Evolutionary conservation across 1,284 basidiomycete species (phyloP).

Genomic region (Neotropicomus parvogracilis): DNA sequence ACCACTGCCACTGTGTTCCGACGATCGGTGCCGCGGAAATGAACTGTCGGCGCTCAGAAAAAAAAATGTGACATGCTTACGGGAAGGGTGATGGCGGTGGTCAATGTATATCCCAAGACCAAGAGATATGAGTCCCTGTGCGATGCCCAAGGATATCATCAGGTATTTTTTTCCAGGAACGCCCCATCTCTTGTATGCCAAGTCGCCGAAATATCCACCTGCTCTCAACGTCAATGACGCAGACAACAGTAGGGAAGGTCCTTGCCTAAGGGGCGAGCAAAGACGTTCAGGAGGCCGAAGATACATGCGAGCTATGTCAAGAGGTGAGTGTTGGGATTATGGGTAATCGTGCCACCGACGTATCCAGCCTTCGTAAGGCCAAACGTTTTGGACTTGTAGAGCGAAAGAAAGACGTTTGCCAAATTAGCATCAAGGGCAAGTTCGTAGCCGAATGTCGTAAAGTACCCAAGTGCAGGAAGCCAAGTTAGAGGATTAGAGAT

Average conservation of each 20-base stretch:
- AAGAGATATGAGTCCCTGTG: slow-evolving; percentile 47
- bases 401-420: slow-evolving; percentile 44
- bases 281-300: slow-evolving; percentile 53
- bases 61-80: slow-evolving; percentile 12
- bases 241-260: not conserved
- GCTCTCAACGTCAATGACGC: not conserved
- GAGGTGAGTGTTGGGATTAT: slow-evolving; percentile 8
- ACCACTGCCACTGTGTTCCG: slow-evolving; percentile 25
- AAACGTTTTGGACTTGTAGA: slow-evolving; percentile 37
- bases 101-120: slow-evolving; percentile 48
- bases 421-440: slow-evolving; percentile 57
- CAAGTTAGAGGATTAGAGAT: slow-evolving; percentile 52
- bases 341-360: slow-evolving; percentile 29
- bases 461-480: slow-evolving; percentile 54
- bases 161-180: slow-evolving; percentile 51
- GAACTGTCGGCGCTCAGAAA: too few relatives aligned
- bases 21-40: not conserved
- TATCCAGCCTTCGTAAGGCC: slow-evolving; percentile 54
- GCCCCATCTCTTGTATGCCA: slow-evolving; percentile 46
- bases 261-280: slow-evolving; percentile 45
- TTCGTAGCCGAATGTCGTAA: slow-evolving; percentile 57
- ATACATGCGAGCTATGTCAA: slow-evolving; percentile 36
- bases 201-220: slow-evolving; percentile 53
- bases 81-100: slow-evolving; percentile 24
- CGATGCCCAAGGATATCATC: slow-evolving; percentile 42